Percentiles rank a stretch among this genome's conserved stretches.
Evolutionary conservation across 2,329 filamentous ascomycete genomes (phyloP).

Genomic region (Cladorrhinum sp.): DNA sequence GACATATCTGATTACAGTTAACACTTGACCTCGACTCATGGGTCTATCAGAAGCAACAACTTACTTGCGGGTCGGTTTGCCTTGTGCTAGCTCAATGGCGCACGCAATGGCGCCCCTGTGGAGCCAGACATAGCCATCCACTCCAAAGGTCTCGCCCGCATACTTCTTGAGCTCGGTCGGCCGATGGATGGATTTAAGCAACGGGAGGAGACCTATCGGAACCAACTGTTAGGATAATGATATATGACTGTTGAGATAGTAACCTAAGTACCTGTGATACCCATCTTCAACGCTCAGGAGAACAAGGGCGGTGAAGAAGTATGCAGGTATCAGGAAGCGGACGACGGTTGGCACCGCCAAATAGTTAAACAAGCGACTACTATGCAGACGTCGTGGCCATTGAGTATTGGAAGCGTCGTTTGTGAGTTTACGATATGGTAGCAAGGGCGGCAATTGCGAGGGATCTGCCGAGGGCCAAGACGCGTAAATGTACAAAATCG

Average conservation of each 20-base stretch:
- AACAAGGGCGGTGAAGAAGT: neutral
- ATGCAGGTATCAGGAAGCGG: neutral
- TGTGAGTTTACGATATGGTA: neutral
- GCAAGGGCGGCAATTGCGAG: neutral
- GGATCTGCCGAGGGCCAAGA: neutral
- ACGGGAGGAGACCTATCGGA: slow-evolving; percentile 64
- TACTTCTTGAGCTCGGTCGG: slow-evolving; percentile 84
- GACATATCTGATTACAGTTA: slow-evolving; percentile 62
- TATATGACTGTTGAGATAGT: neutral
- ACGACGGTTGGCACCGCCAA: neutral
- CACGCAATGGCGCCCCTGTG: slow-evolving; percentile 89
- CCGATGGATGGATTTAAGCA: slow-evolving; percentile 95
- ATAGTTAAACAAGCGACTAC: neutral
- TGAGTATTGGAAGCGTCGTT: neutral
- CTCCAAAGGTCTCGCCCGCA: slow-evolving; percentile 81
- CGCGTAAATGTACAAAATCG: neutral
- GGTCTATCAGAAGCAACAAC: slow-evolving; percentile 30
- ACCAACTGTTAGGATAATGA: neutral
- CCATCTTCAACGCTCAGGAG: slow-evolving; percentile 20
- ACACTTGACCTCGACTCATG: slow-evolving; percentile 9
- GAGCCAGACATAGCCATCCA: slow-evolving; percentile 97
- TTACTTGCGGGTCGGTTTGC: slow-evolving; percentile 83
- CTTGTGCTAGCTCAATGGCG: slow-evolving; percentile 84
- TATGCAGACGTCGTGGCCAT: slow-evolving; percentile 17
- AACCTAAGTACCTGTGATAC: slow-evolving; percentile 26